Conservation (phyloP, 768 basidiomycete genomes). For the Naganishia antarctica region DNA sequence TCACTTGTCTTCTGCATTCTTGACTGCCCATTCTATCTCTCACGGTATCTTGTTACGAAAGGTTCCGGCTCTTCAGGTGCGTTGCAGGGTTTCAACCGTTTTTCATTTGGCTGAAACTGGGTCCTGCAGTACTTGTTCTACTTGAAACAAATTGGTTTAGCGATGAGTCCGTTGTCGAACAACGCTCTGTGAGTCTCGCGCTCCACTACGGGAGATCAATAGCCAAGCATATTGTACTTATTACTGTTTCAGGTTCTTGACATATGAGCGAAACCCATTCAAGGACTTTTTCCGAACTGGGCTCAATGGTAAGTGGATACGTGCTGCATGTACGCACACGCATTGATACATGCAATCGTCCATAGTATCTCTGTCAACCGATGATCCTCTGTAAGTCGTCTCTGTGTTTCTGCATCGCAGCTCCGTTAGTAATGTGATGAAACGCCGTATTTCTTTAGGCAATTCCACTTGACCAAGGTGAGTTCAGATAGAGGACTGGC, state of each 20-base stretch:
- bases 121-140: slow-evolving; percentile 83
- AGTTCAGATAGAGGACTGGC: slow-evolving; percentile 35
- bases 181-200: slow-evolving; percentile 66
- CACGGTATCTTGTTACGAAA: slow-evolving; percentile 98
- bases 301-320: slow-evolving; percentile 60
- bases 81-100: neutral
- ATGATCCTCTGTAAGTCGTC: slow-evolving; percentile 54
- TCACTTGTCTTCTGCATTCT: slow-evolving; percentile 90
- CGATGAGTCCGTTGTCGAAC: slow-evolving; percentile 97
- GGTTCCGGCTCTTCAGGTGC: slow-evolving; percentile 70
- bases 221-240: neutral
- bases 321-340: neutral
- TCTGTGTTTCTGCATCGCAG: neutral
- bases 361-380: slow-evolving; percentile 80
- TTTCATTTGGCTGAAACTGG: neutral
- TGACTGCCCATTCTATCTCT: slow-evolving; percentile 95
- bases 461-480: slow-evolving; percentile 98
- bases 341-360: neutral
- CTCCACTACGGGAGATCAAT: neutral
- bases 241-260: slow-evolving; percentile 39
- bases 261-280: slow-evolving; percentile 93
- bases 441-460: slow-evolving; percentile 41
- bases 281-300: slow-evolving; percentile 96
- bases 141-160: slow-evolving; percentile 93
- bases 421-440: slow-evolving; percentile 51